phyloP scores from a whole-genome alignment of 1,139 yeast genomes.

The Candida tetrigidarum region DNA sequence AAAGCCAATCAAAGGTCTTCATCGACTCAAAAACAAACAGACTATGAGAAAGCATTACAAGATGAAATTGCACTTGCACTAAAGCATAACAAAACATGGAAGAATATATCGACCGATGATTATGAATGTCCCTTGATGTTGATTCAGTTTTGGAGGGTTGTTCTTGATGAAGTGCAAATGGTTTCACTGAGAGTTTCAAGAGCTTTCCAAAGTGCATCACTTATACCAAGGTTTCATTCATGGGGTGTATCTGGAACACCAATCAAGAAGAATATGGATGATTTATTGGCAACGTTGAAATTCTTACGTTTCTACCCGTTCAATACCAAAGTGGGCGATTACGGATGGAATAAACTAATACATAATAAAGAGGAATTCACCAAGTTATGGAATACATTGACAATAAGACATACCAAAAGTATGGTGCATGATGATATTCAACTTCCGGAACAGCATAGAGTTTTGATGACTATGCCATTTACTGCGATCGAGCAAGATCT shows the following conservation, averaged over 20 bases:
- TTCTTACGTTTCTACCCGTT: conserved; percentile 75
- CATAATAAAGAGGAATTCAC: conserved; percentile 44
- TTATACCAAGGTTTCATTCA: conserved; percentile 83
- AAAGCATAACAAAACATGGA: conserved; percentile 32
- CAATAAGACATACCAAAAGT: conserved; percentile 81
- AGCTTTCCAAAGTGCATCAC: conserved; percentile 78
- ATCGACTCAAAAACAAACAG: conserved; percentile 30
- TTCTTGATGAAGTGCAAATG: conserved; percentile 95
- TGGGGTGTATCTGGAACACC: conserved; percentile 99
- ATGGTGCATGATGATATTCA: conserved; percentile 79
- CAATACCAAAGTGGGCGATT: conserved; percentile 38
- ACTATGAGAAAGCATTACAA: conserved; percentile 40
- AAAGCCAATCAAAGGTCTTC: conserved; percentile 29
- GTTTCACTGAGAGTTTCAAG: conserved; percentile 73
- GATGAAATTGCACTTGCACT: conserved; percentile 41
- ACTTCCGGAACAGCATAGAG: conserved; percentile 77
- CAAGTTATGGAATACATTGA: conserved; percentile 48
- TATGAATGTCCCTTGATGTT: conserved; percentile 83
- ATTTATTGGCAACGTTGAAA: conserved; percentile 69
- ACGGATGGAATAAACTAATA: conserved; percentile 39
- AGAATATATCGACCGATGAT: conserved; percentile 38
- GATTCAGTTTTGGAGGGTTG: conserved; percentile 87
- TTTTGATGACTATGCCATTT: conserved; percentile 72
- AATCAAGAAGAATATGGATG: conserved; percentile 64
- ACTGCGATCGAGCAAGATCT: conserved; percentile 83